These are phyloP conservation scores for Yamadazyma dushanensis DNA, from an alignment of 1,139 yeast genomes.

Conservation along the genomic window DNA sequence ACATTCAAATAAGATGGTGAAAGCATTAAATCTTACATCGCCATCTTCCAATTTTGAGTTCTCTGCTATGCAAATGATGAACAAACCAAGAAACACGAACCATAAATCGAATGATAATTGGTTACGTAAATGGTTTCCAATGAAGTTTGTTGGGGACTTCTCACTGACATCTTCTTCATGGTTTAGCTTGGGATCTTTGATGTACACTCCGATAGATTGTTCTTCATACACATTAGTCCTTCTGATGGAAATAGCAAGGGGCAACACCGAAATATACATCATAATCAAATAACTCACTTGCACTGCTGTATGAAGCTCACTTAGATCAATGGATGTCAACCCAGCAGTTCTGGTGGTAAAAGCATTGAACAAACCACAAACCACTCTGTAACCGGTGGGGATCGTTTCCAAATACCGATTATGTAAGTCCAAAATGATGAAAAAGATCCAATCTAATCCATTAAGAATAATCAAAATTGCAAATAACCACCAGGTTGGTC, in stretches of 20 bases:
- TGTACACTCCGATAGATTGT: slow-evolving; percentile 85
- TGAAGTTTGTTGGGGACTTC: slow-evolving; percentile 54
- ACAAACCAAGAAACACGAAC: slow-evolving; percentile 86
- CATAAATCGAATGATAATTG: slow-evolving; percentile 94
- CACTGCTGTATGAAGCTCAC: slow-evolving; percentile 80
- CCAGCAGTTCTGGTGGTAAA: slow-evolving; percentile 95
- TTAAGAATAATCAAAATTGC: slow-evolving; percentile 71
- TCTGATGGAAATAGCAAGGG: slow-evolving; percentile 93
- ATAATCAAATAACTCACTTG: slow-evolving; percentile 91
- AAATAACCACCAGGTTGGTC: slow-evolving; percentile 94
- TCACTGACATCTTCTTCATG: slow-evolving; percentile 30
- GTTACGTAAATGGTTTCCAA: slow-evolving; percentile 85
- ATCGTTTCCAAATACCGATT: slow-evolving; percentile 47
- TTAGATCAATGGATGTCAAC: slow-evolving; percentile 66
- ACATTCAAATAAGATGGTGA: slow-evolving; percentile 78
- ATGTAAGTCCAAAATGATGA: slow-evolving; percentile 72
- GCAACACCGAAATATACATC: slow-evolving; percentile 98
- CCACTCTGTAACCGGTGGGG: slow-evolving; percentile 65
- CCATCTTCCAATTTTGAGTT: slow-evolving; percentile 55
- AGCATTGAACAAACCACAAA: slow-evolving; percentile 88
- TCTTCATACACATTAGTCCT: slow-evolving; percentile 97
- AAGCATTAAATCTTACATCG: slow-evolving; percentile 59
- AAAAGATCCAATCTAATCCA: slow-evolving; percentile 73
- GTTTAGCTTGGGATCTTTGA: slow-evolving; percentile 33
- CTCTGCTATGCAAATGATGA: slow-evolving; percentile 84